A percentile compares a stretch with the other conserved stretches of the same genome.
These are phyloP conservation scores for Hypoxylon sp. DNA, from an alignment of 2,329 filamentous ascomycete species.

Conservation along the genomic window DNA sequence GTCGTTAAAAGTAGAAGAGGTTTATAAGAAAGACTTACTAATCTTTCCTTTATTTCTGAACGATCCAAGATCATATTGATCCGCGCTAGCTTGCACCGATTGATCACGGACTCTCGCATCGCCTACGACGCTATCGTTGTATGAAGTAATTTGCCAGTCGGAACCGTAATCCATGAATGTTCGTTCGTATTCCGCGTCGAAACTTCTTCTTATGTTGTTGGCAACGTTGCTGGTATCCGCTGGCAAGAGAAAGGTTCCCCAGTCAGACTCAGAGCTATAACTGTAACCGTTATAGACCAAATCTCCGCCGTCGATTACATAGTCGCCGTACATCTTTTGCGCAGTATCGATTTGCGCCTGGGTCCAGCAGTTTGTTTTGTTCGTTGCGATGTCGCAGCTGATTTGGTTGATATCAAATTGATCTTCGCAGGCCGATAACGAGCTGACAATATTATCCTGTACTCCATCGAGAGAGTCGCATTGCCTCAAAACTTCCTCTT, in stretches of 20 bases:
- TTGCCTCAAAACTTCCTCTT: constrained; percentile 52
- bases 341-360: constrained; percentile 49
- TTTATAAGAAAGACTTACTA: constrained; percentile 7
- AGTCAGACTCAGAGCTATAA: constrained; percentile 53
- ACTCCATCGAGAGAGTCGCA: constrained; percentile 56
- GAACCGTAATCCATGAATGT: constrained; percentile 43
- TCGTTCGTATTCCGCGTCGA: constrained; percentile 43
- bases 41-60: constrained; percentile 44
- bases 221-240: constrained; percentile 22
- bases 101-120: constrained; percentile 39
- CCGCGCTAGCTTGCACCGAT: constrained; percentile 40
- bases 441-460: constrained; percentile 53
- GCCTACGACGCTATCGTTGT: constrained; percentile 41
- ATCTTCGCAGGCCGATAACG: constrained; percentile 48
- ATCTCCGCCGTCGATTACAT: constrained; percentile 36
- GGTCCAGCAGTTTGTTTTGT: constrained; percentile 49
- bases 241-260: constrained; percentile 41
- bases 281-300: constrained; percentile 50
- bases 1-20: not conserved
- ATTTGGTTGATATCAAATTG: constrained; percentile 46
- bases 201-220: constrained; percentile 41
- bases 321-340: constrained; percentile 42
- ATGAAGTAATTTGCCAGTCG: constrained; percentile 39
- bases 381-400: constrained; percentile 43
- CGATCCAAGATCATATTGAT: constrained; percentile 44